phyloP scores from a whole-genome alignment of 805 yeast genomes.

The Middelhovenomyces tepae region DNA sequence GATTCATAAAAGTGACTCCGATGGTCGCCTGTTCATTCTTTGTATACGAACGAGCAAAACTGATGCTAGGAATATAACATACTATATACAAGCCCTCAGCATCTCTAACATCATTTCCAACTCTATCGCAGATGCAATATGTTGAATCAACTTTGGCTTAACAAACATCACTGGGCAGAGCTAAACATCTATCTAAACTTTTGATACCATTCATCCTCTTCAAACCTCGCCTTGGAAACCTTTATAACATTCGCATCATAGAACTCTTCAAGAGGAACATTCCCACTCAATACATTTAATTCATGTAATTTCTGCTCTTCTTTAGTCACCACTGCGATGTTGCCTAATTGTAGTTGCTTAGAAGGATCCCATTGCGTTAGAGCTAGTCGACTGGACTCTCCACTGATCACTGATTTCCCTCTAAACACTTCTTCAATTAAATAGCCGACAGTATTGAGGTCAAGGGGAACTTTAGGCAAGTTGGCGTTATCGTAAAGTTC shows the following conservation, averaged over 20 bases:
- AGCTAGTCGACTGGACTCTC: constrained; percentile 69
- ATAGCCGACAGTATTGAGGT: constrained; percentile 67
- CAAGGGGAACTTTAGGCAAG: constrained; percentile 65
- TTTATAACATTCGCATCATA: constrained; percentile 54
- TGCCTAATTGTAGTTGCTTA: constrained; percentile 57
- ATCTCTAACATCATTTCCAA: too few relatives aligned
- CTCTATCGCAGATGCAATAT: too few relatives aligned
- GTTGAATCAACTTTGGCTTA: too few relatives aligned
- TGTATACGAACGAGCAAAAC: constrained; percentile 84
- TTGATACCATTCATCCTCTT: constrained; percentile 68
- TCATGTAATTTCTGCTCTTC: constrained; percentile 83
- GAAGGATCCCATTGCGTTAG: constrained; percentile 77
- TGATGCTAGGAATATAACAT: constrained; percentile 50
- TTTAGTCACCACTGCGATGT: constrained; percentile 79
- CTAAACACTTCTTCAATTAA: constrained; percentile 86
- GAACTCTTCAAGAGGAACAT: constrained; percentile 52
- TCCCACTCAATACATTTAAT: constrained; percentile 58
- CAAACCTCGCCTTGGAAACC: constrained; percentile 52
- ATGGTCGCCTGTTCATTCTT: constrained; percentile 96
- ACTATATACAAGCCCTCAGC: too few relatives aligned
- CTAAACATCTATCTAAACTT: constrained; percentile 34
- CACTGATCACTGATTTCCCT: constrained; percentile 84
- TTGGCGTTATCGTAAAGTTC: too few relatives aligned
- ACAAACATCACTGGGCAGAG: not conserved
- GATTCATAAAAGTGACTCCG: constrained; percentile 89